Evolutionary conservation across 441 rosid species (phyloP), one percentile per base, ranked within the genome.

Genomic region (Pelargonium hybrid): DNA sequence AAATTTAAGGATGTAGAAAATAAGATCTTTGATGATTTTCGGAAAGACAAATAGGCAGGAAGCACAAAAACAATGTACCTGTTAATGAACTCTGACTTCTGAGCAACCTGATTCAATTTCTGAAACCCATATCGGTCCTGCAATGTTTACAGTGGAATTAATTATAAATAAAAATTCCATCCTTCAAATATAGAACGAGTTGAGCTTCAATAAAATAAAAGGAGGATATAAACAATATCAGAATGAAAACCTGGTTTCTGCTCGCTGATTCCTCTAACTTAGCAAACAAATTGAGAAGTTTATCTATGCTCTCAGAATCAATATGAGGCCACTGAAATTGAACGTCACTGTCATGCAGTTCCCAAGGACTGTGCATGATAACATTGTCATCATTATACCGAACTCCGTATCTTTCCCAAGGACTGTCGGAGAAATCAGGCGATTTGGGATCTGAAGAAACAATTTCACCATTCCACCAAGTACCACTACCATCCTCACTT

Each of bases 401-500:
- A 43, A 89, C 79, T 21, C 13, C 56, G 69, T 83, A 89, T 71
- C 84, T 85, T 73, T 89, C 95, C 95, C 95, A 89, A 31, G 92
- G 95, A 82, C 90, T 86, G 73, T 84, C 82, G 18, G 90, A 88
- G 71, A 86, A 87, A 10, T 89, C 88, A 37, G 18, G 34, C 39
- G 90, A 85, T 74, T 84, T 87, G 37, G 84, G 78, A 71, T 73
- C 75, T 8, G 81, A 67, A 73, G 86, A 68, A 56, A 79, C 66
- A 59, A 89, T 86, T 75, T 75, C 82, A 73, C 95, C 92, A 25
- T 76, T 82, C 92, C 92, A 89, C 95, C 90, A 89, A 66, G 71
- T 75, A 62, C 92, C 95, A 50, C 11, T 8, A 39, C 84, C 87
- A 56, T 77, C 87, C 48, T 76, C 86, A 57, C 78, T 68, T 68